These are phyloP conservation scores for Austroboletus novae-zelandiae DNA, from an alignment of 1,284 basidiomycete species.

Conservation along the genomic window DNA sequence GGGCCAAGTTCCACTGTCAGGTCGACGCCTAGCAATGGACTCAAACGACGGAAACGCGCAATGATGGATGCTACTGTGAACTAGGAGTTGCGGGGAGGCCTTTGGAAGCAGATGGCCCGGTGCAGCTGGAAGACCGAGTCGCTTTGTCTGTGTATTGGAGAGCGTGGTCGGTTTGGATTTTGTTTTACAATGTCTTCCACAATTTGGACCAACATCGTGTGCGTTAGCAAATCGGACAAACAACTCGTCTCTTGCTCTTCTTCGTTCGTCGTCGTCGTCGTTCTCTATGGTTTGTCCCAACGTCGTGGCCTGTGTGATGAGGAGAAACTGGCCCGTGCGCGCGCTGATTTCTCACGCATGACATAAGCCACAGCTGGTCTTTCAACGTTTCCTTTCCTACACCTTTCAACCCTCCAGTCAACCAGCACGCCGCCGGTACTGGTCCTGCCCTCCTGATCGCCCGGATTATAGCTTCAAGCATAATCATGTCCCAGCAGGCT, in stretches of 20 bases:
- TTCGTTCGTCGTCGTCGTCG: slow-evolving; percentile 21
- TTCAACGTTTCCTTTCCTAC: slow-evolving; percentile 36
- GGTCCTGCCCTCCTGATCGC: slow-evolving; percentile 8
- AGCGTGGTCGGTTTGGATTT: slow-evolving; percentile 51
- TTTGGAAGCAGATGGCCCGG: background rate
- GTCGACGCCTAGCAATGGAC: background rate
- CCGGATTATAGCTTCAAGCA: slow-evolving; percentile 3
- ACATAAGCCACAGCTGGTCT: slow-evolving; percentile 37
- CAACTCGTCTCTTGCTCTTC: slow-evolving; percentile 32
- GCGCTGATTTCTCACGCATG: slow-evolving; percentile 37
- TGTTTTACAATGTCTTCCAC: slow-evolving; percentile 73
- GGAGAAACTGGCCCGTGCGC: slow-evolving; percentile 37
- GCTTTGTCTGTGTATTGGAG: slow-evolving; percentile 63
- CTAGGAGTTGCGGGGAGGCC: background rate
- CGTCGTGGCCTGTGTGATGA: slow-evolving; percentile 22
- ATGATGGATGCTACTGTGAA: background rate
- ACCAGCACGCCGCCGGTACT: slow-evolving; percentile 27
- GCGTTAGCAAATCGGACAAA: slow-evolving; percentile 51
- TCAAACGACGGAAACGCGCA: background rate
- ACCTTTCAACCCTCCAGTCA: slow-evolving; percentile 24
- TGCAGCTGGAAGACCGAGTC: background rate
- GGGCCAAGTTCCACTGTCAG: background rate
- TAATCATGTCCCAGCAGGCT: slow-evolving; percentile 37
- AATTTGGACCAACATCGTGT: slow-evolving; percentile 62
- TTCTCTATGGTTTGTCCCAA: slow-evolving; percentile 16